These are phyloP conservation scores for Blepharisma stoltei DNA, from an alignment of 73 alveolate species.

Conservation along the genomic window DNA sequence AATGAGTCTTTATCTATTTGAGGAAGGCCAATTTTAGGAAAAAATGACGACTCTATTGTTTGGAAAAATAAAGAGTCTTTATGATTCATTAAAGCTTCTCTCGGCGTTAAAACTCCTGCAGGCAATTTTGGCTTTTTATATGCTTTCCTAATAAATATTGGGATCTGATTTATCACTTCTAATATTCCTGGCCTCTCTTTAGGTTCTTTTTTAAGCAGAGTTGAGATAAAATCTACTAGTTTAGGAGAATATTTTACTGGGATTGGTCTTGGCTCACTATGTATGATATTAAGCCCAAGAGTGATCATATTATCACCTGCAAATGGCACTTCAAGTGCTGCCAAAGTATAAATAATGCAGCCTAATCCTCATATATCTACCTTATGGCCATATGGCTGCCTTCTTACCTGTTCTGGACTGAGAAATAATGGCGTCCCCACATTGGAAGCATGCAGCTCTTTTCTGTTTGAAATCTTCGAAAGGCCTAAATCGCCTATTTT, in stretches of 20 bases:
- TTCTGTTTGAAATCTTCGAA: slow-evolving; percentile 34
- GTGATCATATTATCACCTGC: slow-evolving; percentile 64
- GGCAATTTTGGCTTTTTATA: slow-evolving; percentile 3
- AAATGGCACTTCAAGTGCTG: slow-evolving; percentile 82
- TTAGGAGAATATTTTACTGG: slow-evolving; percentile 52
- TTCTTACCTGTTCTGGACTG: slow-evolving; percentile 87
- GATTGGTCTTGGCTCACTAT: slow-evolving; percentile 62
- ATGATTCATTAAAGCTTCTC: background rate
- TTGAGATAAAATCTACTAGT: slow-evolving; percentile 9
- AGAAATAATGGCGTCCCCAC: slow-evolving; percentile 89
- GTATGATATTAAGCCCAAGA: slow-evolving; percentile 66
- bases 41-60: background rate
- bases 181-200: slow-evolving; percentile 27
- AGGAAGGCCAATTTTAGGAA: background rate
- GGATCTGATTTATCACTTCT: slow-evolving; percentile 23
- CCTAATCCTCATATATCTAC: slow-evolving; percentile 92
- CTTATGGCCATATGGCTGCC: slow-evolving; percentile 75
- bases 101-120: background rate
- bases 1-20: background rate
- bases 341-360: slow-evolving; percentile 75
- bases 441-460: slow-evolving; percentile 42
- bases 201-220: slow-evolving; percentile 31
- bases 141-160: background rate
- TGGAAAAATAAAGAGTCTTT: background rate
- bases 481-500: slow-evolving; percentile 59